Evolutionary conservation across 306 rosid genomes (phyloP).

Genomic region (Neltuma alba): DNA sequence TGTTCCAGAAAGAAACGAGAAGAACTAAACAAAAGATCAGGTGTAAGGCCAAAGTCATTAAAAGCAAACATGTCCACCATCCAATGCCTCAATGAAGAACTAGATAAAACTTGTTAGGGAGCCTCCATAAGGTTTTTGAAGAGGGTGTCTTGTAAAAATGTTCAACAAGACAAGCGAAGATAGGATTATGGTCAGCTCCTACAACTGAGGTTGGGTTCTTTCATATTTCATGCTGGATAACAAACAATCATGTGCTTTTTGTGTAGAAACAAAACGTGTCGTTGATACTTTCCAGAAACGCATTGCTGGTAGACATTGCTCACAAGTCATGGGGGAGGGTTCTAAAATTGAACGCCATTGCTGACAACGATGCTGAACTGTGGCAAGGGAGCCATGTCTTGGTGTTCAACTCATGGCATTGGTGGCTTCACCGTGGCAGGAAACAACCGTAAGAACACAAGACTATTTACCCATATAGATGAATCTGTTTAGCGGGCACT

Average conservation of each 20-base stretch:
- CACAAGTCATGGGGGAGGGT: slow-evolving; percentile 14
- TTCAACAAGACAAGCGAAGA: background rate
- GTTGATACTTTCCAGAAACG: slow-evolving; percentile 30
- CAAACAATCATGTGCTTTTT: background rate
- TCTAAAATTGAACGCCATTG: slow-evolving; percentile 39
- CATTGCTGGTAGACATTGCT: slow-evolving; percentile 29
- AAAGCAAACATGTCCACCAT: background rate
- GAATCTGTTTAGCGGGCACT: too few species aligned
- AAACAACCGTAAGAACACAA: slow-evolving; percentile 32
- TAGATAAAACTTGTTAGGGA: background rate
- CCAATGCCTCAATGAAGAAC: background rate
- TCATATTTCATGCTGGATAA: background rate
- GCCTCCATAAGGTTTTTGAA: background rate
- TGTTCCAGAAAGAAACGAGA: background rate
- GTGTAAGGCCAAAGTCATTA: background rate
- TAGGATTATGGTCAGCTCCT: background rate
- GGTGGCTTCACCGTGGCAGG: slow-evolving; percentile 39
- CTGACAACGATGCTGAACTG: background rate
- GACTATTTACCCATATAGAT: background rate
- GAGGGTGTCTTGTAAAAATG: background rate
- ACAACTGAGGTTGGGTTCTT: background rate
- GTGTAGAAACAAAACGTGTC: slow-evolving; percentile 30
- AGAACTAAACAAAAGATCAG: background rate
- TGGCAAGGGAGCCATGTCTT: slow-evolving; percentile 36
- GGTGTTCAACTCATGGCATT: slow-evolving; percentile 49